Evolutionary conservation across 495 filamentous ascomycete genomes (phyloP).

Genomic region (Aspergillus heteromorphus): DNA sequence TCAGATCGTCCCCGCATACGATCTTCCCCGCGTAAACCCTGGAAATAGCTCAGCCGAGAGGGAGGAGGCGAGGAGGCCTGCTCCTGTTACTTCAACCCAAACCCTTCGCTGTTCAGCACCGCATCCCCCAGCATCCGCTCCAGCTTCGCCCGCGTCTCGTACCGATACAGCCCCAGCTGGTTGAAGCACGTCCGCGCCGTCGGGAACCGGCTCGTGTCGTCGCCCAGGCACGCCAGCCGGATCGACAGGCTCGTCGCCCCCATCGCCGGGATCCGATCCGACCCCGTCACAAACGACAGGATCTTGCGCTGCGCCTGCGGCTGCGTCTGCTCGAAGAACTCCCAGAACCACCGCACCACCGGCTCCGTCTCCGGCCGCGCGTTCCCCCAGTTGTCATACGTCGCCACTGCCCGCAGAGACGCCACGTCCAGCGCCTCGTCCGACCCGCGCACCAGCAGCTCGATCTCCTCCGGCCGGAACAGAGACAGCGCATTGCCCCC

Average conservation of each 20-base stretch:
- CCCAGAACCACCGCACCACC: conserved; percentile 85
- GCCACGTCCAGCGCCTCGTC: conserved; percentile 76
- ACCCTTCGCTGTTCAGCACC: conserved; percentile 86
- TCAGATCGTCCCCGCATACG: neutral
- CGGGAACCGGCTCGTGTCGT: conserved; percentile 70
- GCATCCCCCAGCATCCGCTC: conserved; percentile 77
- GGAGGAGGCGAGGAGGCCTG: neutral
- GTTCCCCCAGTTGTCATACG: conserved; percentile 73
- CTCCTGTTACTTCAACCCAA: conserved; percentile 70
- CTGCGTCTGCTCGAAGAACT: conserved; percentile 61
- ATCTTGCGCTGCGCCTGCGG: conserved; percentile 70
- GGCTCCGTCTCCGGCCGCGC: conserved; percentile 50
- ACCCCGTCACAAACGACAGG: conserved; percentile 87
- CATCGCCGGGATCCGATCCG: conserved; percentile 88
- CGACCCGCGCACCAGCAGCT: conserved; percentile 83
- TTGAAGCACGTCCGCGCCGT: conserved; percentile 93
- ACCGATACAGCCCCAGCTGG: conserved; percentile 70
- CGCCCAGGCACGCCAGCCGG: conserved; percentile 66
- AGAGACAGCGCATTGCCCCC: conserved; percentile 84
- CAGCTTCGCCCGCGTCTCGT: conserved; percentile 57
- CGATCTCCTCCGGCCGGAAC: conserved; percentile 93
- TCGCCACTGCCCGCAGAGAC: conserved; percentile 69
- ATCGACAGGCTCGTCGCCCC: conserved; percentile 79
- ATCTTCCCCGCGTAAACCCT: too few species aligned
- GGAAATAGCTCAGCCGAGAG: neutral